These are phyloP conservation scores for Cerioporus squamosus DNA, from an alignment of 1,284 basidiomycete species.

Conservation along the genomic window DNA sequence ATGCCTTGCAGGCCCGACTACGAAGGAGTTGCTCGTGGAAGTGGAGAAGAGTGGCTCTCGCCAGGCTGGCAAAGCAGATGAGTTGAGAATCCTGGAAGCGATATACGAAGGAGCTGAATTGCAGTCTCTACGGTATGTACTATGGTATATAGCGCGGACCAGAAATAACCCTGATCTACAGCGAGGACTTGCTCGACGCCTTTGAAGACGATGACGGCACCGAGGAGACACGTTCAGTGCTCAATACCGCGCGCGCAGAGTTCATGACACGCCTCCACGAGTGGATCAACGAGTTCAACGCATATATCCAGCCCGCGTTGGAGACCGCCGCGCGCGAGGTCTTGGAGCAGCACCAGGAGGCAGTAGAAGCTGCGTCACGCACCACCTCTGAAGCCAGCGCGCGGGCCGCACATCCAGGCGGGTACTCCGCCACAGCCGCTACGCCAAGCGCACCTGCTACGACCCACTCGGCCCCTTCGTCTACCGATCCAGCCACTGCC, in stretches of 20 bases:
- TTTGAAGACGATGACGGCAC: neutral
- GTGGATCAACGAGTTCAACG: neutral
- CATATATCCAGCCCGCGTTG: neutral
- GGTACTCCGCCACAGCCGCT: too few species aligned
- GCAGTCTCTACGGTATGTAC: neutral
- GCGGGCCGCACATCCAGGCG: too few species aligned
- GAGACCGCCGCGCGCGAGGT: neutral
- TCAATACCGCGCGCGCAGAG: neutral
- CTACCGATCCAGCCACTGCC: too few species aligned
- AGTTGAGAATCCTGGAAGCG: neutral
- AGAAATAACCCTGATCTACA: neutral
- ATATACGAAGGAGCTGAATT: neutral
- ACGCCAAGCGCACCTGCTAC: too few species aligned
- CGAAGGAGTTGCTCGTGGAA: neutral
- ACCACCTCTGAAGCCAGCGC: neutral
- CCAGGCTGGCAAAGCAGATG: neutral
- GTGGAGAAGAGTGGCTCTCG: neutral
- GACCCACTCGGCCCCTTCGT: too few species aligned
- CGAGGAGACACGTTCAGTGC: neutral
- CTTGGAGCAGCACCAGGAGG: neutral
- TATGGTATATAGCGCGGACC: too few species aligned
- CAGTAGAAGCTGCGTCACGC: neutral
- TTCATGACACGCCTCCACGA: neutral
- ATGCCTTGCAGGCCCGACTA: neutral
- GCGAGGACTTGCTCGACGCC: neutral